phyloP scores from a whole-genome alignment of 164 flowering plant species.

The Amborella trichopoda region DNA sequence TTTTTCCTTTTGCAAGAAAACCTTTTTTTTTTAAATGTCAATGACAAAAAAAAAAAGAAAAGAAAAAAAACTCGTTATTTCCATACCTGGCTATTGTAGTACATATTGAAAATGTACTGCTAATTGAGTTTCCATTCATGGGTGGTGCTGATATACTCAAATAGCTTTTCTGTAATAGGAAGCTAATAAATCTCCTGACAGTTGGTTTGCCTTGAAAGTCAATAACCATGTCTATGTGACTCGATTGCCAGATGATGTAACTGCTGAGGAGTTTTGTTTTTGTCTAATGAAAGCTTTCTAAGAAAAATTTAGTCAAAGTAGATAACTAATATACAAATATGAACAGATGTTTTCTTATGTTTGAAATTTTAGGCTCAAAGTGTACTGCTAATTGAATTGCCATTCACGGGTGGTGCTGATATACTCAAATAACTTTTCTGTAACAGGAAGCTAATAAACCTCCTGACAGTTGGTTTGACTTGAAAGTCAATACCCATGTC shows the following conservation, averaged over 20 bases:
- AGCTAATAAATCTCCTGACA: conserved; percentile 90
- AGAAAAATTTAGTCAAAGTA: too few species aligned
- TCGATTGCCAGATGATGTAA: conserved; percentile 95
- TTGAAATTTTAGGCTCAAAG: conserved; percentile 6
- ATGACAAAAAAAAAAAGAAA: too few species aligned
- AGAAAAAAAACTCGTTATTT: too few species aligned
- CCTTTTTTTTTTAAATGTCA: too few species aligned
- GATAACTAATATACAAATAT: too few species aligned
- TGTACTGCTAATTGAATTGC: conserved; percentile 6
- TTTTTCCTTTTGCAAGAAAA: too few species aligned
- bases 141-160: too few species aligned
- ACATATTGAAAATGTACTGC: too few species aligned
- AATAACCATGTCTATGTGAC: conserved; percentile 95
- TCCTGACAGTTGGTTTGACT: conserved; percentile 96
- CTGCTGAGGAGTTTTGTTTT: conserved; percentile 68
- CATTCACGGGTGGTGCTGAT: conserved; percentile 10
- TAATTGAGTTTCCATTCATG: too few species aligned
- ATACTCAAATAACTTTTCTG: conserved; percentile 9
- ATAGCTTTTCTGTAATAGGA: too few species aligned
- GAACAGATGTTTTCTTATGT: conserved; percentile 4
- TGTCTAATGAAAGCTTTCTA: conserved; percentile 3
- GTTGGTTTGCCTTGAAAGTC: conserved; percentile 94
- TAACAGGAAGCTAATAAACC: conserved; percentile 91
- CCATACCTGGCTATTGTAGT: too few species aligned
- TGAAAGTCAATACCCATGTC: conserved; percentile 94